These are phyloP conservation scores for Agrocybe pediades DNA, from an alignment of 768 basidiomycete species.

Conservation along the genomic window DNA sequence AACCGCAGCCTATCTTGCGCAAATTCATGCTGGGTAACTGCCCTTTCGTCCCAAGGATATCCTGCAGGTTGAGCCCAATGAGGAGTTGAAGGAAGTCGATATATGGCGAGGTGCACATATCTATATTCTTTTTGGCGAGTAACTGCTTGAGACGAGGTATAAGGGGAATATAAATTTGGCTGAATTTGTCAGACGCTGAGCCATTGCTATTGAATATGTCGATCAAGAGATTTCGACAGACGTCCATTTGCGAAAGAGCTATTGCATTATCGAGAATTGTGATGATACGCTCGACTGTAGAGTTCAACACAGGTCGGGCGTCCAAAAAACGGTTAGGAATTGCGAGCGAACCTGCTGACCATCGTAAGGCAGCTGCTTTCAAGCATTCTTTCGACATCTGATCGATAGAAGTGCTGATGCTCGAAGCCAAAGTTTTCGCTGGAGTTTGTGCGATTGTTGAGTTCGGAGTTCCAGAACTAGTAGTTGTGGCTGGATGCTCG, in stretches of 20 bases:
- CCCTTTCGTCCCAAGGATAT: constrained; percentile 26
- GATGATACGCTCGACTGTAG: constrained; percentile 25
- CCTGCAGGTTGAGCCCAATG: constrained; percentile 28
- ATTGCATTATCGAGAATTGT: constrained; percentile 26
- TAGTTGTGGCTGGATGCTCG: neutral
- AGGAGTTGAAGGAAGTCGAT: constrained; percentile 27
- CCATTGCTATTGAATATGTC: constrained; percentile 20
- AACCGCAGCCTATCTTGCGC: constrained; percentile 34
- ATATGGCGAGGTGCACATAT: constrained; percentile 28
- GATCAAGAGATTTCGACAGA: constrained; percentile 24
- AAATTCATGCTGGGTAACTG: constrained; percentile 6
- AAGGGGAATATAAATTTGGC: constrained; percentile 26
- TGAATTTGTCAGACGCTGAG: constrained; percentile 19
- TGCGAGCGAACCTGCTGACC: constrained; percentile 14
- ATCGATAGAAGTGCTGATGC: neutral
- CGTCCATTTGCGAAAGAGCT: constrained; percentile 16
- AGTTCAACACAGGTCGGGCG: no score
- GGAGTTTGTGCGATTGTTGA: no score
- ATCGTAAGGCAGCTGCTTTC: constrained; percentile 16
- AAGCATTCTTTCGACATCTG: constrained; percentile 19
- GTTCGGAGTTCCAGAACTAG: neutral
- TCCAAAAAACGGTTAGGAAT: no score
- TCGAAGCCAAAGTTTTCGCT: neutral
- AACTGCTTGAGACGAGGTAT: constrained; percentile 22
- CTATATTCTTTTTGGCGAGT: constrained; percentile 14